phyloP scores from a whole-genome alignment of 139 green algal genomes.

The Limnomonas spitsbergensis region DNA sequence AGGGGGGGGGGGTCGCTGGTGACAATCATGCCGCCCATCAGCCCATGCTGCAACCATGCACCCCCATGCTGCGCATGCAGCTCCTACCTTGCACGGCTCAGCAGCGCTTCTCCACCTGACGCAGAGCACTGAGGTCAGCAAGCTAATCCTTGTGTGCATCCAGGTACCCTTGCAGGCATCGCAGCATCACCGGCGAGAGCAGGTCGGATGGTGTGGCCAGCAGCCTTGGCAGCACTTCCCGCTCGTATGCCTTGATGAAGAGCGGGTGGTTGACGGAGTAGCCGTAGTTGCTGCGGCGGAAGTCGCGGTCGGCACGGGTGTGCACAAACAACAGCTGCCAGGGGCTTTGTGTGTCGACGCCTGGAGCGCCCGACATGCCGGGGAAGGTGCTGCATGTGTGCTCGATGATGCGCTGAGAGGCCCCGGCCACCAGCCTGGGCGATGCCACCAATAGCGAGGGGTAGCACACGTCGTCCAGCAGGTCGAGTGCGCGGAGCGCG shows the following conservation, averaged over 20 bases:
- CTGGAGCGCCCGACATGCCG: constrained; percentile 16
- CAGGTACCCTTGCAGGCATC: constrained; percentile 18
- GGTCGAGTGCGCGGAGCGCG: neutral
- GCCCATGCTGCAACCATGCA: no score
- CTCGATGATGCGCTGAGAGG: constrained; percentile 10
- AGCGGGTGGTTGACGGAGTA: constrained; percentile 18
- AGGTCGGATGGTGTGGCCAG: constrained; percentile 15
- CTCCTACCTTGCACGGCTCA: no score
- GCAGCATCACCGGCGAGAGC: constrained; percentile 10
- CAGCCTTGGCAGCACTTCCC: constrained; percentile 21
- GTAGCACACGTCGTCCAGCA: constrained; percentile 19
- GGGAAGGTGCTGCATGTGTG: constrained; percentile 27
- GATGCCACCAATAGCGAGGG: constrained; percentile 9
- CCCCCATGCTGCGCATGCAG: no score
- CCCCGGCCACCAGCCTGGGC: neutral
- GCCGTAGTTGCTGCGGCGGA: constrained; percentile 14
- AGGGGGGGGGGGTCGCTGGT: no score
- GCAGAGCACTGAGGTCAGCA: neutral
- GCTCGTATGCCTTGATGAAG: constrained; percentile 19
- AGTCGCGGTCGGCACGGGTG: neutral
- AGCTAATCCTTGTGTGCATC: no score
- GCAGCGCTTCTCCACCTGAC: neutral
- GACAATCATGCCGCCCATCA: no score
- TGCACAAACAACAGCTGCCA: constrained; percentile 28
- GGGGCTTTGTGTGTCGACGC: constrained; percentile 10